These are phyloP conservation scores for Trypethelium eluteriae DNA, from an alignment of 495 filamentous ascomycete genomes.

Conservation along the genomic window DNA sequence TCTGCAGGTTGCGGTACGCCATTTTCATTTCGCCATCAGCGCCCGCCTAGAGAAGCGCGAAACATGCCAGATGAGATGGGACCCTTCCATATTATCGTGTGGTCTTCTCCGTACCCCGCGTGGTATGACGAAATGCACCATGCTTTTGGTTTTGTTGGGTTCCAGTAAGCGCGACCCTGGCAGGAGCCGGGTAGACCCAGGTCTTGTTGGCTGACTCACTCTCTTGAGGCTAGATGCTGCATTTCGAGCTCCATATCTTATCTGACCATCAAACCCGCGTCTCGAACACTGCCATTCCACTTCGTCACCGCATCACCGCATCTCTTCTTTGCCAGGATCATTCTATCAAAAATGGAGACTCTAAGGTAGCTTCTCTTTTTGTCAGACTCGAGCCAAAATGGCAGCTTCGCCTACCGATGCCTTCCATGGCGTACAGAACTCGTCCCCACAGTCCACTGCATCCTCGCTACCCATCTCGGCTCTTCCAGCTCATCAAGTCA, in stretches of 20 bases:
- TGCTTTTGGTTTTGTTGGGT: too few relatives aligned
- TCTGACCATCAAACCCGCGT: background rate
- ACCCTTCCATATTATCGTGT: too few relatives aligned
- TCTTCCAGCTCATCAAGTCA: background rate
- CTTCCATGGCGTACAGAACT: background rate
- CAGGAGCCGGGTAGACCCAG: too few relatives aligned
- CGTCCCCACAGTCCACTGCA: background rate
- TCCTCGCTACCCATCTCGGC: background rate
- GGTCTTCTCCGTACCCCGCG: too few relatives aligned
- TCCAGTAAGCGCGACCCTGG: too few relatives aligned
- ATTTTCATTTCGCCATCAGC: too few relatives aligned
- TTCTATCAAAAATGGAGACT: background rate
- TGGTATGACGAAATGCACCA: too few relatives aligned
- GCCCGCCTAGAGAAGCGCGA: too few relatives aligned
- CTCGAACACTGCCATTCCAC: background rate
- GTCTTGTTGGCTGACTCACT: slow-evolving; percentile 2
- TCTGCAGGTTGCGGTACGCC: too few relatives aligned
- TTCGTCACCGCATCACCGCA: too few relatives aligned
- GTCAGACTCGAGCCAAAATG: background rate
- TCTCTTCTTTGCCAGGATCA: background rate
- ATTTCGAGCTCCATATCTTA: background rate
- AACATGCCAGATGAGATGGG: too few relatives aligned
- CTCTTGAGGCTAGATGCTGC: background rate
- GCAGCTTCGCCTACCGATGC: background rate
- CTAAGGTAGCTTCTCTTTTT: background rate